phyloP scores from a whole-genome alignment of 2,329 filamentous ascomycete species.

The Fusarium heterosporum region DNA sequence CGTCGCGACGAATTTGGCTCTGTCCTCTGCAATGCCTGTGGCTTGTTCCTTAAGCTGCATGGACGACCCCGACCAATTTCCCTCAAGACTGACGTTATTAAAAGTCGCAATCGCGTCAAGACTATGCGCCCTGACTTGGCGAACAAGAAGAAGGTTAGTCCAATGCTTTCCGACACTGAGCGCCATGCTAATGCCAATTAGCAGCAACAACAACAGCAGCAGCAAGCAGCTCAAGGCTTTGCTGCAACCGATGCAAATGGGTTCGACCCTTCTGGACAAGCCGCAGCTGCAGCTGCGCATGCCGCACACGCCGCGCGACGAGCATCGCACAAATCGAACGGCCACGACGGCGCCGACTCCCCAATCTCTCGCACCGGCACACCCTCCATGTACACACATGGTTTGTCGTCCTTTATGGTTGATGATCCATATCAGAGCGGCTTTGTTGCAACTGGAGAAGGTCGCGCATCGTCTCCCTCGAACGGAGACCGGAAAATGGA shows the following conservation, averaged over 20 bases:
- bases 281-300: conserved; percentile 65
- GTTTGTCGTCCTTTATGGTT: conserved; percentile 83
- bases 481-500: conserved; percentile 75
- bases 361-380: conserved; percentile 84
- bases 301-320: conserved; percentile 65
- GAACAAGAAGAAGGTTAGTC: conserved; percentile 82
- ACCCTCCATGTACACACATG: conserved; percentile 78
- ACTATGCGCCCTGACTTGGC: conserved; percentile 81
- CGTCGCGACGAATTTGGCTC: conserved; percentile 95
- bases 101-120: conserved; percentile 98
- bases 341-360: conserved; percentile 80
- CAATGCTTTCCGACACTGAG: neutral
- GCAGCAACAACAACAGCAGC: conserved; percentile 48
- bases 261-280: conserved; percentile 63
- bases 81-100: conserved; percentile 99
- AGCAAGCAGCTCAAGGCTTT: conserved; percentile 57
- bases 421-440: conserved; percentile 74
- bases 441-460: conserved; percentile 64
- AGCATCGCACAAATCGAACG: conserved; percentile 78
- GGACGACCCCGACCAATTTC: conserved; percentile 93
- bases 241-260: conserved; percentile 66
- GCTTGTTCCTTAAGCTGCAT: conserved; percentile 96
- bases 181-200: conserved; percentile 23
- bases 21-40: conserved; percentile 98
- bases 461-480: conserved; percentile 61